Evolutionary conservation across 2,329 filamentous ascomycete species (phyloP).

Genomic region (Trichothecium roseum): DNA sequence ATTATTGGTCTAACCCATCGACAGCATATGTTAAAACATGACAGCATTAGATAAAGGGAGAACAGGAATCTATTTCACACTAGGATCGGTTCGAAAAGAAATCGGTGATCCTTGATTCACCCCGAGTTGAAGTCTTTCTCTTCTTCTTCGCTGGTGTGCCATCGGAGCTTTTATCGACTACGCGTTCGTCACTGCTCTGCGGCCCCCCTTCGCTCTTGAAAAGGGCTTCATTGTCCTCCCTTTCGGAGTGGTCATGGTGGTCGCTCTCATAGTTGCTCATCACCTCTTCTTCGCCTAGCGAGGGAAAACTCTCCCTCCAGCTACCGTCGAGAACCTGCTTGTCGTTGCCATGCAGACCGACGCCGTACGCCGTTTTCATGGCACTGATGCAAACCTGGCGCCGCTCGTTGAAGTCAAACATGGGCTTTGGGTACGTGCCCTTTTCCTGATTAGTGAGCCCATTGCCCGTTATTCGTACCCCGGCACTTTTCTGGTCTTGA

Average conservation of each 20-base stretch:
- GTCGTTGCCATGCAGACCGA: constrained; percentile 55
- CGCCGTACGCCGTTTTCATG: constrained; percentile 60
- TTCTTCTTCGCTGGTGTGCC: constrained; percentile 2
- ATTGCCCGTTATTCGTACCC: constrained; percentile 49
- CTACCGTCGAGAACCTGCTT: constrained; percentile 49
- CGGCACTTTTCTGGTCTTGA: constrained; percentile 57
- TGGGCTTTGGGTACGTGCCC: constrained; percentile 58
- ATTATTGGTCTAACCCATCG: too few species aligned
- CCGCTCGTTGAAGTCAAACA: constrained; percentile 63
- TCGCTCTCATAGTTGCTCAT: constrained; percentile 24
- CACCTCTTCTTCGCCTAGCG: constrained; percentile 23
- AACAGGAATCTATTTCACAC: too few species aligned
- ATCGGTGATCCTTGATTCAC: too few species aligned
- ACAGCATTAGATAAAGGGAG: too few species aligned
- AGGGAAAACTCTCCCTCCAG: constrained; percentile 37
- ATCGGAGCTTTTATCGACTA: neutral
- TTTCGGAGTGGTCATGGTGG: constrained; percentile 21
- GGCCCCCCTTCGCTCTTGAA: constrained; percentile 4
- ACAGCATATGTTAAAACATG: too few species aligned
- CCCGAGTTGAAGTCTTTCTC: constrained; percentile 2
- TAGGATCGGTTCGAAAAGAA: too few species aligned
- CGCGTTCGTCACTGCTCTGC: constrained; percentile 2
- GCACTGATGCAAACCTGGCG: constrained; percentile 52
- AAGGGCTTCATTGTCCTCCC: constrained; percentile 11
- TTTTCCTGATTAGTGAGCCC: constrained; percentile 30